Evolutionary conservation across 768 basidiomycete genomes (phyloP).

Genomic region (Nevesoporus exiguus): DNA sequence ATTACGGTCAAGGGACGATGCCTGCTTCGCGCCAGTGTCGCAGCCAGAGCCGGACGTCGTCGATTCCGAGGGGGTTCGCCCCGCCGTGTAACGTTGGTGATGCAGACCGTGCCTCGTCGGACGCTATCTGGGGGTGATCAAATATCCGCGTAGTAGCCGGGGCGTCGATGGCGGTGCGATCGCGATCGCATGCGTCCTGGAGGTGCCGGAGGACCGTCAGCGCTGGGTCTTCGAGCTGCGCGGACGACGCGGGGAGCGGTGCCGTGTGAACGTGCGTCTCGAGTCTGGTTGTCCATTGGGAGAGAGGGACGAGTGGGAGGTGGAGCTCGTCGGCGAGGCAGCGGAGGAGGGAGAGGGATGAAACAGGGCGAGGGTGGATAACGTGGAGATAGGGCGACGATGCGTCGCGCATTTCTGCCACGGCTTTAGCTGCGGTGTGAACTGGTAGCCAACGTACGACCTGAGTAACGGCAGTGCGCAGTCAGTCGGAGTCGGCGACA

Average conservation of each 20-base stretch:
- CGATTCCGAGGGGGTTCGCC: neutral
- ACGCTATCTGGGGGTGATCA: neutral
- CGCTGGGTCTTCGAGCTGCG: constrained; percentile 1
- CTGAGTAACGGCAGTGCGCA: neutral
- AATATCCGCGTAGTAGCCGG: constrained; percentile 1
- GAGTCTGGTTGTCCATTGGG: constrained; percentile 12
- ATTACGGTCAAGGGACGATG: neutral
- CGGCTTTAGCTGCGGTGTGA: constrained; percentile 10
- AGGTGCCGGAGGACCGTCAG: constrained; percentile 1
- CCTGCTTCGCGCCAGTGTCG: constrained; percentile 9
- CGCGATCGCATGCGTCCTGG: neutral
- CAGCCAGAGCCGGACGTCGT: constrained; percentile 10
- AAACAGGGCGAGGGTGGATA: constrained; percentile 10
- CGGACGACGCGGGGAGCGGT: neutral
- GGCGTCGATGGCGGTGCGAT: neutral
- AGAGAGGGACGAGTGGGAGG: constrained; percentile 8
- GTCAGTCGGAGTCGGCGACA: neutral
- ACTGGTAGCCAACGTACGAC: constrained; percentile 3
- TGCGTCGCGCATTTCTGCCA: constrained; percentile 17
- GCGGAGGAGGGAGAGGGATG: constrained; percentile 9
- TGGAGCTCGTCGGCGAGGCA: constrained; percentile 1
- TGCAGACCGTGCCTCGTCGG: constrained; percentile 7
- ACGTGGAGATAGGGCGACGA: constrained; percentile 6
- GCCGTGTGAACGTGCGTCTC: constrained; percentile 1
- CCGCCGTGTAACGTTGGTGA: constrained; percentile 7